Evolutionary conservation across 2,329 filamentous ascomycete genomes (phyloP), one percentile per base, ranked within the genome.

Genomic region (Leptographium galeiforme): DNA sequence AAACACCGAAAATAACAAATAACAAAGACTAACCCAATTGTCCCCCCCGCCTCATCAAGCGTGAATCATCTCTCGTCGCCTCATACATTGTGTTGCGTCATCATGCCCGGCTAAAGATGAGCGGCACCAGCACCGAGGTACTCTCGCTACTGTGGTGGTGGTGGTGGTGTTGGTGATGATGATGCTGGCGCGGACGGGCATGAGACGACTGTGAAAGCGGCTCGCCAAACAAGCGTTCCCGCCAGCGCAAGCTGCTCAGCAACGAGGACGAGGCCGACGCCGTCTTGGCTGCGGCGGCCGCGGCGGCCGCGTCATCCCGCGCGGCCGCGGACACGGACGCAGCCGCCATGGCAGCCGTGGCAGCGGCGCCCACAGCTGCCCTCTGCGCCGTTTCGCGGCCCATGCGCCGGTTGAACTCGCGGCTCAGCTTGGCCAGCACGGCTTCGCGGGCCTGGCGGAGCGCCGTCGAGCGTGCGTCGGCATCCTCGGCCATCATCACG

Each of bases 391-490:
- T n/a, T 49, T 59, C 51, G 6, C 59, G 48, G 56, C 53, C 55
- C n/a, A 57, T 56, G 52, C 57, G 58, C 46, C 56, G 54, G 33
- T 59, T 56, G 52, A 74, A 81, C 62, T 82, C 76, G 53, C 72
- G 72, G 60, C 71, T 75, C 50, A 84, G 71, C 59, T 81, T 81
- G 56, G 70, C 72, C 53, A 84, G 67, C 13, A 84, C 79, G 0
- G 77, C 76, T 57, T 79, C 77, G 62, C 78, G 79, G 38, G 80
- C 81, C 55, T 76, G 75, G 61, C 73, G 72, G 50, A 84, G 67
- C 11, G 78, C 77, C 58, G 70, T 75, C 6, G 70, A 70, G 53
- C 79, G 73, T 52, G 76, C 73, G 10, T 72, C 73, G 3, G 74
- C 70, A 59, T 83, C 78, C 57, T 82, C 75, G 19, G 78, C 79